Base-by-base conservation (phyloP, 768 basidiomycete genomes). In the Pholiota conissans region DNA sequence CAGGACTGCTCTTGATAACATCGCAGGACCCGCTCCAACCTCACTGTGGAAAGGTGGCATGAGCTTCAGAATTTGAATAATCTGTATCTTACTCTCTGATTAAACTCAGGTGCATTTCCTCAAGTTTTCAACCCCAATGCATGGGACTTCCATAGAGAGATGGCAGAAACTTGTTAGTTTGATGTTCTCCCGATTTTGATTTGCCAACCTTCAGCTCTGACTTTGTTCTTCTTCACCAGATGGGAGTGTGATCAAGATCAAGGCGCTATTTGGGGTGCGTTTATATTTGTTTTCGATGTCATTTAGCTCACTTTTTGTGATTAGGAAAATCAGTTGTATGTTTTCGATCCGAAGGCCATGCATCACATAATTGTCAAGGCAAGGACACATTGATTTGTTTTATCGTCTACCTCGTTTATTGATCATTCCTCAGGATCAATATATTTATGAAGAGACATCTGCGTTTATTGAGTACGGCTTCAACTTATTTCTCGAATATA, bases 301-400 rank as follows among this genome's bases (percentile, higher is more conserved):
- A 29, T 9, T 47, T 34, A 5, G 45, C 46, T 3, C 28, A 24
- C 32, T 18, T 14, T 20, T 30, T 18, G 34, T 34, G 55, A n/a
- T n/a, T n/a, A 73, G 73, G 66, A 67, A 55, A 63, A 69, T 39
- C 65, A 71, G 51, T 71, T 82, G 10, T 75, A 76, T 56, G 69
- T 80, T 11, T 78, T 65, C 47, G 81, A 82, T 59, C 76, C 79
- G 0, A 71, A 70, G 45, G 81, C 80, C 5, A 61, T 82, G 53
- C 71, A 79, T 55, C 75, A 77, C 56, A 75, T 82, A 34, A 34
- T 78, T 8, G 68, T 80, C 52, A 81, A 79, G 65, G 80, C 77
- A 45, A n/a, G 53, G 29, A 13, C n/a, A 10, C 22, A 3, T n/a
- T 26, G 37, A n/a, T 32, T 22, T 29, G 6, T 18, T n/a, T 11